Evolutionary conservation across 352 stramenopile genomes (phyloP).

Genomic region (Pythium oligandrum): DNA sequence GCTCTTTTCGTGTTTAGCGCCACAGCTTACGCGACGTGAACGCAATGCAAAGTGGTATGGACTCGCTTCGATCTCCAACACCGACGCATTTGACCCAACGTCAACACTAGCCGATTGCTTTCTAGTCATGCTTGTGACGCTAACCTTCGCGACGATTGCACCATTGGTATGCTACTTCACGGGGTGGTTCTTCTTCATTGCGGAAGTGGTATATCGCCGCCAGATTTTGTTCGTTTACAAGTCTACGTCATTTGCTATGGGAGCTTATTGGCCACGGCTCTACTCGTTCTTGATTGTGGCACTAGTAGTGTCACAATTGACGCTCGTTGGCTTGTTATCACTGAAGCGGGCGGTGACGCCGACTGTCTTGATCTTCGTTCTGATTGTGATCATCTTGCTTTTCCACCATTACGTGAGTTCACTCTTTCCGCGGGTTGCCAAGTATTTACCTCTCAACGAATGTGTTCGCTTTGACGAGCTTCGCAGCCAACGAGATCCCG

Average conservation of each 20-base stretch:
- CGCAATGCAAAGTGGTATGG: constrained; percentile 53
- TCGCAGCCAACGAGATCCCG: constrained; percentile 25
- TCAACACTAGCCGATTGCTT: constrained; percentile 54
- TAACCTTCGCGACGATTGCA: constrained; percentile 78
- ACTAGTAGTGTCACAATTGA: constrained; percentile 69
- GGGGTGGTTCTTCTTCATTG: constrained; percentile 61
- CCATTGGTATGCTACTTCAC: constrained; percentile 77
- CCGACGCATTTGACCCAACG: constrained; percentile 57
- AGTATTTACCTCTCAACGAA: constrained; percentile 52
- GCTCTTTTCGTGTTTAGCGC: constrained; percentile 51
- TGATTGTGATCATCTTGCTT: constrained; percentile 42
- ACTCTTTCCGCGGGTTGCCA: constrained; percentile 54
- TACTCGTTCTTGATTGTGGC: constrained; percentile 74
- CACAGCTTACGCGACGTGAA: constrained; percentile 56
- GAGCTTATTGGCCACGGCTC: constrained; percentile 70
- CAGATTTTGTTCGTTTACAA: constrained; percentile 74
- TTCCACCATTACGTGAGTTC: constrained; percentile 58
- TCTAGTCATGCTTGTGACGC: constrained; percentile 61
- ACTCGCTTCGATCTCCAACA: constrained; percentile 39
- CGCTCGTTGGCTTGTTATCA: constrained; percentile 71
- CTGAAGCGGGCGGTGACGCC: constrained; percentile 56
- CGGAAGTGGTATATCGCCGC: constrained; percentile 64
- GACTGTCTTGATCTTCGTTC: constrained; percentile 16
- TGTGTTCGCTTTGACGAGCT: constrained; percentile 50
- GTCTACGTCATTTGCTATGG: constrained; percentile 43